phyloP scores from a whole-genome alignment of 1,284 basidiomycete genomes.

The Microstroma glucosiphilum region DNA sequence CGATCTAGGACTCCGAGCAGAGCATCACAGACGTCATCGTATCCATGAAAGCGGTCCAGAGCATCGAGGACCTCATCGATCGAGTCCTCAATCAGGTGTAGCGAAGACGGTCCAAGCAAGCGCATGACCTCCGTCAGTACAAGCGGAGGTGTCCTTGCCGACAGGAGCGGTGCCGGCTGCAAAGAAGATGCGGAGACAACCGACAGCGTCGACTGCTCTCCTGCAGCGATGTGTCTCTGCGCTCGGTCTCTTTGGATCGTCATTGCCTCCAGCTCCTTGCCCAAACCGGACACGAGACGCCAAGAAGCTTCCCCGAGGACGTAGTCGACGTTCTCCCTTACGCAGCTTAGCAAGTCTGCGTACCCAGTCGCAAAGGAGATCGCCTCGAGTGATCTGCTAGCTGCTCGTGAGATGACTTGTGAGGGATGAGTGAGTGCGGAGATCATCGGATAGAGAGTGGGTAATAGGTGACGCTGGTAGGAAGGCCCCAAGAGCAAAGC shows the following conservation, averaged over 20 bases:
- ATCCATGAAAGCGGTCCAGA: slow-evolving; percentile 42
- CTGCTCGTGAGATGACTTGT: slow-evolving; percentile 14
- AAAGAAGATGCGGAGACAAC: not conserved
- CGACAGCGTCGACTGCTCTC: not conserved
- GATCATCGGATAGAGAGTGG: slow-evolving; percentile 35
- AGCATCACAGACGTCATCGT: slow-evolving; percentile 31
- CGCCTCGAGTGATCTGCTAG: slow-evolving; percentile 18
- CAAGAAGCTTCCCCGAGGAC: slow-evolving; percentile 43
- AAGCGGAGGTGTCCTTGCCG: slow-evolving; percentile 40
- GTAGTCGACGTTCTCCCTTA: slow-evolving; percentile 45
- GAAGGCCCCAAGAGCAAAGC: slow-evolving; percentile 34
- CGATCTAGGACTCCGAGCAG: slow-evolving; percentile 38
- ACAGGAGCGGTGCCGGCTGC: slow-evolving; percentile 20
- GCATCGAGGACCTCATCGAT: slow-evolving; percentile 48
- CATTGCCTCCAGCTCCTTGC: slow-evolving; percentile 11
- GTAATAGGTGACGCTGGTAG: slow-evolving; percentile 31
- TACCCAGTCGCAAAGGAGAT: slow-evolving; percentile 39
- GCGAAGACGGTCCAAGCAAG: slow-evolving; percentile 36
- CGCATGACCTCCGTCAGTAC: slow-evolving; percentile 47
- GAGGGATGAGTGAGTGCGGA: slow-evolving; percentile 26
- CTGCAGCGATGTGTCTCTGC: too few relatives aligned
- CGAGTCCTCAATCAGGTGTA: slow-evolving; percentile 46
- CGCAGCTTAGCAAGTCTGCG: slow-evolving; percentile 27
- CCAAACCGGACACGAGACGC: slow-evolving; percentile 19
- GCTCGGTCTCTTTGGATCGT: not conserved